Conservation (phyloP, 495 filamentous ascomycete genomes). For the Talaromyces liani region DNA sequence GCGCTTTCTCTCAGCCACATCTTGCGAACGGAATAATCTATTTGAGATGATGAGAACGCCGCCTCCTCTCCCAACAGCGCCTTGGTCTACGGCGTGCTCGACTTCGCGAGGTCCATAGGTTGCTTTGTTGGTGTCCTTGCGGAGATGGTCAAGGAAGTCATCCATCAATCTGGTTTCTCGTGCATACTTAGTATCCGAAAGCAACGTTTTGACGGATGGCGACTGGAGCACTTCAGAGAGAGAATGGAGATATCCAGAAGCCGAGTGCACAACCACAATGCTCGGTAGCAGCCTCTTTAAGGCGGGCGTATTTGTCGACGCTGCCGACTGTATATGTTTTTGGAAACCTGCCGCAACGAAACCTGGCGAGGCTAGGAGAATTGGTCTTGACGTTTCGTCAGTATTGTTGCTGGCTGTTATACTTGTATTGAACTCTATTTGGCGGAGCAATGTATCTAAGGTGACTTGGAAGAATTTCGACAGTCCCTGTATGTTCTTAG, state of each 20-base stretch:
- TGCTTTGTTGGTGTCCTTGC: slow-evolving; percentile 80
- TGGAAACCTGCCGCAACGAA: slow-evolving; percentile 79
- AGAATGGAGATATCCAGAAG: slow-evolving; percentile 75
- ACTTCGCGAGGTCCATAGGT: slow-evolving; percentile 90
- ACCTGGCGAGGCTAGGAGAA: slow-evolving; percentile 86
- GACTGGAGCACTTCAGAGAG: slow-evolving; percentile 80
- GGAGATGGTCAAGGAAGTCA: slow-evolving; percentile 67
- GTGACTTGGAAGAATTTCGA: slow-evolving; percentile 74
- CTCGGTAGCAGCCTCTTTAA: slow-evolving; percentile 57
- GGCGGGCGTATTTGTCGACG: slow-evolving; percentile 44
- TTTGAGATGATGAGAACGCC: slow-evolving; percentile 82
- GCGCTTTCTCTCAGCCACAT: slow-evolving; percentile 68
- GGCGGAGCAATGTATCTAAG: slow-evolving; percentile 65
- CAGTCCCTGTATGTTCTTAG: slow-evolving; percentile 41
- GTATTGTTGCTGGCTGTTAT: slow-evolving; percentile 26
- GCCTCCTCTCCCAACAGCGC: slow-evolving; percentile 80
- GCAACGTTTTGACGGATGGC: slow-evolving; percentile 62
- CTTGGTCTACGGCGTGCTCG: slow-evolving; percentile 76
- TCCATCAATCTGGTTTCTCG: slow-evolving; percentile 83
- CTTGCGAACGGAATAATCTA: slow-evolving; percentile 73
- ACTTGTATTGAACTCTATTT: slow-evolving; percentile 63
- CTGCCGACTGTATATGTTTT: slow-evolving; percentile 67
- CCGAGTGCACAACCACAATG: slow-evolving; percentile 74
- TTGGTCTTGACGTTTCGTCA: slow-evolving; percentile 45
- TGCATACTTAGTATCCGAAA: slow-evolving; percentile 81